Evolutionary conservation across 2,329 filamentous ascomycete genomes (phyloP).

Genomic region (Fusarium buxicola): DNA sequence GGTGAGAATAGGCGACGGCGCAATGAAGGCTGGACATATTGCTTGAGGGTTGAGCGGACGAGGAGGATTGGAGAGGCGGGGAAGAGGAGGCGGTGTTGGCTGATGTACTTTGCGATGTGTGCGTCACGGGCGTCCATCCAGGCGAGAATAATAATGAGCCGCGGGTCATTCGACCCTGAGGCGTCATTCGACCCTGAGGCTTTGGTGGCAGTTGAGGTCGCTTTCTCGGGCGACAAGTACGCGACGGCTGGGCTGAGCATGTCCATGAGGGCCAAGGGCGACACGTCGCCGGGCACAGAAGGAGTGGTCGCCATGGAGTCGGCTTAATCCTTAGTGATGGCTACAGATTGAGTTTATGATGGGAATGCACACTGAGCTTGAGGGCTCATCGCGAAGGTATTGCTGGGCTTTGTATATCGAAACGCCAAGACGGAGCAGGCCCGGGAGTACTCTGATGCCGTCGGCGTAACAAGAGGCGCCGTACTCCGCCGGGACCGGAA

Average conservation of each 20-base stretch:
- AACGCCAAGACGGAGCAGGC: background rate
- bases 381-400: too few relatives aligned
- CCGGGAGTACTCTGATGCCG: constrained; percentile 9
- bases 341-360: too few relatives aligned
- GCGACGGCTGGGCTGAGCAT: constrained; percentile 53
- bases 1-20: constrained; percentile 52
- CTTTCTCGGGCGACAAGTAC: constrained; percentile 43
- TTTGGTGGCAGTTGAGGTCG: background rate
- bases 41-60: constrained; percentile 54
- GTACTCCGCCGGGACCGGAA: constrained; percentile 29
- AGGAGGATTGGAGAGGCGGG: constrained; percentile 61
- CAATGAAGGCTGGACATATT: constrained; percentile 50
- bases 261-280: constrained; percentile 52
- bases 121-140: constrained; percentile 65
- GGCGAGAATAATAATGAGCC: constrained; percentile 59
- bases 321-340: background rate
- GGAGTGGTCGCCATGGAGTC: constrained; percentile 46
- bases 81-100: constrained; percentile 58
- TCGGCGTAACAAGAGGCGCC: constrained; percentile 29
- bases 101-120: constrained; percentile 65
- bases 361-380: too few relatives aligned
- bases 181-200: constrained; percentile 20
- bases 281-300: constrained; percentile 5
- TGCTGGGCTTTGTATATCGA: background rate
- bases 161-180: too few relatives aligned